These are phyloP conservation scores for Micromonas pusilla DNA, from an alignment of 139 green algal species.

Conservation along the genomic window DNA sequence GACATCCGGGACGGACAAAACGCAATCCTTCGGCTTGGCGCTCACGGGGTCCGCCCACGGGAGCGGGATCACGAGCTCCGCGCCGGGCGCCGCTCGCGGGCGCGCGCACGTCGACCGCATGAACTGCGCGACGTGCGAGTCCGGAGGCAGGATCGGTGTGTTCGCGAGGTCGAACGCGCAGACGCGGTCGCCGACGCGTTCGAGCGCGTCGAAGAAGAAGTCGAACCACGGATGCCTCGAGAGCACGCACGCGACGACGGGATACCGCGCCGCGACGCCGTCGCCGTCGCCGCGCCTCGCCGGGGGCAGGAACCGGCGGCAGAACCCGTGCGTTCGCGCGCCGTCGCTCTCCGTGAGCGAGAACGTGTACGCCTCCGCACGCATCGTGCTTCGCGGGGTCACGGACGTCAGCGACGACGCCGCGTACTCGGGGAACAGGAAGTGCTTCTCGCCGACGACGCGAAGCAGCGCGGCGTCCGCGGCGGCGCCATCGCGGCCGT, in stretches of 20 bases:
- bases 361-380: neutral
- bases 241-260: neutral
- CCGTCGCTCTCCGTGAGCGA: slow-evolving; percentile 3
- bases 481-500: neutral
- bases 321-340: neutral
- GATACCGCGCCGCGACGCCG: neutral
- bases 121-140: neutral
- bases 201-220: neutral
- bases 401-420: neutral
- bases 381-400: neutral
- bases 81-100: too few species aligned
- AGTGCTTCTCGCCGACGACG: neutral
- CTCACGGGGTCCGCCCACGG: neutral
- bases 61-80: neutral
- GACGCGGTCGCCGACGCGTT: neutral
- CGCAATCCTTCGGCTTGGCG: too few species aligned
- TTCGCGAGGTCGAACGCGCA: neutral
- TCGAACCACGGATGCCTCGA: neutral
- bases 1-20: too few species aligned
- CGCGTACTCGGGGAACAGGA: neutral
- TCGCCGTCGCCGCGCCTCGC: neutral
- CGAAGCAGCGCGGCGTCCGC: neutral
- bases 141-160: neutral
- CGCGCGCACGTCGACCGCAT: neutral
- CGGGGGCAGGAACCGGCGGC: neutral